Evolutionary conservation across 116 monocot genomes (phyloP), one percentile per base, ranked within the genome.

Genomic region (Trichopus zeylanicus): DNA sequence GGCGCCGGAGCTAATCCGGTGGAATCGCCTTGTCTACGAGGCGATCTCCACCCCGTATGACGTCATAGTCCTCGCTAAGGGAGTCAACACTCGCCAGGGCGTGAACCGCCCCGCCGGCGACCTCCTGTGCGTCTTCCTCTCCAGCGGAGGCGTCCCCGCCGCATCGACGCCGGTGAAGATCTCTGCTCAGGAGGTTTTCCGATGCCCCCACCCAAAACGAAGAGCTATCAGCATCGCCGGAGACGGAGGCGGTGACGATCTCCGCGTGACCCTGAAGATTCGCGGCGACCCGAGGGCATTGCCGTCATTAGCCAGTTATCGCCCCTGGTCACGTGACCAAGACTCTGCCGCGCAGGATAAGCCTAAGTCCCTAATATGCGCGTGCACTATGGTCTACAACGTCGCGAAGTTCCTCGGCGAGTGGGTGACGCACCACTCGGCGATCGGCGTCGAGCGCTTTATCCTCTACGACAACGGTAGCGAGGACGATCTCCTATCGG

Each of bases 381-480:
- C 78, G 0, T 87, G 87, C 64, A 87, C 92, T 16, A 92, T 92
- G 92, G 80, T 83, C 4, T 62, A 60, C 71, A 74, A 87, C 70
- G 78, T 70, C 20, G 84, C 73, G 15, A 92, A 92, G 73, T 87
- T 87, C 68, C 66, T 92, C 16, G 54, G 46, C 8, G 92, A 92
- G 63, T 92, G 92, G 92, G 71, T 87, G 5, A 55, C 51, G 21
- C 87, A 87, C 73, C 87, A 92, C 59, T 67, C 83, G 31, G 62
- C 69, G 8, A 46, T 87, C 57, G 92, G 92, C 29, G 78, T 92
- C 10, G 81, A 81, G 20, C 60, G 62, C 3, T 92, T 92, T 70
- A 39, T 87, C 54, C 39, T 92, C 59, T 92, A 87, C 78, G 92
- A 92, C 71, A 92, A 92, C 76, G 81, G 78, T 12, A 87, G 92